Conservation (phyloP, 2,329 filamentous ascomycete species). For the Nigrospora osmanthi region DNA sequence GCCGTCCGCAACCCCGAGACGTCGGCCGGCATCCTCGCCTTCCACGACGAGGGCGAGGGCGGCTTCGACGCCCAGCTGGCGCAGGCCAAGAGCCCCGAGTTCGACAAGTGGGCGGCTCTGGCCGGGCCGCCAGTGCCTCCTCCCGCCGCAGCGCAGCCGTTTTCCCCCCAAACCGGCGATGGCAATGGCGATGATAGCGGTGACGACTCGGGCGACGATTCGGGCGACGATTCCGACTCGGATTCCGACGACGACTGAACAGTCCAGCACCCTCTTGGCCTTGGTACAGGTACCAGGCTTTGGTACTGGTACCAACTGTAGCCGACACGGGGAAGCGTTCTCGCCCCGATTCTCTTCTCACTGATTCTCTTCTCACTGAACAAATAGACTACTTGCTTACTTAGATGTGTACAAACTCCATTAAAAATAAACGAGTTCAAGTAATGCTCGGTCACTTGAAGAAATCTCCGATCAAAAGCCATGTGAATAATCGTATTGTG, state of each 20-base stretch:
- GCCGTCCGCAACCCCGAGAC: constrained; percentile 12
- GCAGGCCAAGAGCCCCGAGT: constrained; percentile 24
- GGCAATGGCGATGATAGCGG: constrained; percentile 13
- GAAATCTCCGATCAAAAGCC: background rate
- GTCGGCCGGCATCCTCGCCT: constrained; percentile 15
- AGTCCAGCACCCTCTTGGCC: background rate
- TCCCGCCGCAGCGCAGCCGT: constrained; percentile 8
- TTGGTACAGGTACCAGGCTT: too few species aligned
- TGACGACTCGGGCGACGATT: constrained; percentile 7
- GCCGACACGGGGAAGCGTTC: too few species aligned
- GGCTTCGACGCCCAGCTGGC: constrained; percentile 21
- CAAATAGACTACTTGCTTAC: too few species aligned
- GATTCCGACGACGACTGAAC: background rate
- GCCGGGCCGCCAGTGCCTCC: constrained; percentile 24
- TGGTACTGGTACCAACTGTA: too few species aligned
- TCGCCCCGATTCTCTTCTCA: too few species aligned
- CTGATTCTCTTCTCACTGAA: too few species aligned
- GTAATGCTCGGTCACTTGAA: background rate
- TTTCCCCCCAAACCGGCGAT: constrained; percentile 5
- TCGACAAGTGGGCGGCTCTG: constrained; percentile 29
- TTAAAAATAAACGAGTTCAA: background rate
- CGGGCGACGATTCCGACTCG: constrained; percentile 5
- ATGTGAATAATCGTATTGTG: too few species aligned
- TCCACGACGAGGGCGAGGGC: constrained; percentile 23
- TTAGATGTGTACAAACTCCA: too few species aligned